Evolutionary conservation across 371 early-diverging fungal genomes (phyloP), one percentile per base, ranked within the genome.

Genomic region (Sporodiniella umbellata): DNA sequence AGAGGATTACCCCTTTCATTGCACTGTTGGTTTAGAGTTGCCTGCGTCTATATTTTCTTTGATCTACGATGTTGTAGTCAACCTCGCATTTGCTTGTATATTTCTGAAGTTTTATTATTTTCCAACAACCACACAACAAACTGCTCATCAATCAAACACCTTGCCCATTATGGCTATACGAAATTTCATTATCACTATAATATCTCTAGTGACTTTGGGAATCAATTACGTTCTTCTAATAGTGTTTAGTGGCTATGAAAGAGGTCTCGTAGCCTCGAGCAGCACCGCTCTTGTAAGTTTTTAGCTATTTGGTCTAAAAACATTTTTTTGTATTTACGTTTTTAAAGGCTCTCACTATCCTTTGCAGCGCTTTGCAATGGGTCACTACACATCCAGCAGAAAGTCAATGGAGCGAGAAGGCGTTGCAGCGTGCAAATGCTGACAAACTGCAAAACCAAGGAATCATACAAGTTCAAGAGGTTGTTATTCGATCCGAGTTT

Each of bases 381-480:
- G 70, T 72, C 2, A 66, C 72, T 1, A 61, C 64, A 1, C 72
- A 72, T 53, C 64, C 68, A 35, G 60, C 66, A 12, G 72, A 72
- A 45, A 39, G 56, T 8, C 69, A 63, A 49, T 47, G 65, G 25
- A 59, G 54, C 4, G 72, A 68, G 50, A 56, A 54, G 25, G 30
- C n/a, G 17, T 21, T 25, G 19, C 22, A 11, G 10, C 31, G 14
- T 14, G 15, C 23, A 30, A 56, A 66, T 45, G 70, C 65, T 2
- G 72, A 75, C 18, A 78, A 76, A 40, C 70, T 72, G 23, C 37
- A 64, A 21, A 65, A 56, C 44, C 50, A 68, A 12, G 68, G 68
- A 50, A 74, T 74, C 49, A 74, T 66, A 44, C 75, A 74, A 33
- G 70, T 66, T 43, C 75, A 74, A 56, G 70, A 74, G 66, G 75